Base-by-base conservation (phyloP, 257 asterid species). In the Anisodus acutangulus region DNA sequence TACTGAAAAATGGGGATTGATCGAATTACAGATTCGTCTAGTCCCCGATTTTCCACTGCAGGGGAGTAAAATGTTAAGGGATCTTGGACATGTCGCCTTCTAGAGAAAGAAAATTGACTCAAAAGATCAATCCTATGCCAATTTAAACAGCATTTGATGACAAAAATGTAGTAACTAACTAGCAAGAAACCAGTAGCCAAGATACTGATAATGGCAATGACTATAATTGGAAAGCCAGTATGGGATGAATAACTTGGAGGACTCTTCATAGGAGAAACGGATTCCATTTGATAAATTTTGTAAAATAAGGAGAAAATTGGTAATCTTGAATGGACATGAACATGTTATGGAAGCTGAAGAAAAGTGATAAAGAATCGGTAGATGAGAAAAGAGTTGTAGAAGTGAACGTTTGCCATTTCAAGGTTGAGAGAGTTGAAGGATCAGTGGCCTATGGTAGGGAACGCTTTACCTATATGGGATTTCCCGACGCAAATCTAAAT, bases 61-160 rank as follows among this genome's bases (percentile, higher is more conserved):
- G 97, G 91, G 91, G 94, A 86, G 76, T 84, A 31, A 10, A 26
- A 83, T 59, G 72, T 17, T 1, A 60, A 35, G 17, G 90, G 89
- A 87, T 31, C 35, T 31, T 31, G 35, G 35, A 31, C 35, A 31
- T 1, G 35, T 31, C 35, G 35, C 35, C 35, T 31, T 31, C 35
- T 31, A 31, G 35, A 31, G 35, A 31, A 31, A 31, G 35, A 31
- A 31, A 31, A 31, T 31, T 31, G 35, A 43, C 90, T 31, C 0
- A 93, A 79, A 0, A 95, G 86, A 55, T 93, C 98, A 87, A 93
- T 92, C 8, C 94, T 63, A 86, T 93, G 95, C 97, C 98, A 93
- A 87, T 80, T 93, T 22, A 94, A 79, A 91, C 98, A 94, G 84
- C 98, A 94, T 83, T 95, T 95, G 91, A 93, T 95, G 17, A 92